Conservation (phyloP, 345 rosid species). For the Populus ilicifolia region DNA sequence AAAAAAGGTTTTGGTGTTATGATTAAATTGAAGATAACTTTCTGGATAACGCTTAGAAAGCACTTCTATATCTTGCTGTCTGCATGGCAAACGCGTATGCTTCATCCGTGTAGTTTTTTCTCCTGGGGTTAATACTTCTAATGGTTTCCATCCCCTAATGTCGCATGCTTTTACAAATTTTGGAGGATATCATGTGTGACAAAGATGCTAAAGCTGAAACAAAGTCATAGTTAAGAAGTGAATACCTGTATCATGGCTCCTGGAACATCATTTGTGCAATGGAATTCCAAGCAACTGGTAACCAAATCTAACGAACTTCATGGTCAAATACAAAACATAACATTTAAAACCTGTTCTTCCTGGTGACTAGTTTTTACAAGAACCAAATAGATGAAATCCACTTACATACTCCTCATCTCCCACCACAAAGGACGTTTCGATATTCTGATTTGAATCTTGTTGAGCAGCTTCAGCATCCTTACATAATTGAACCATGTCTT, state of each 20-base stretch:
- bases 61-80: background rate
- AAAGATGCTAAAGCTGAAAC: background rate
- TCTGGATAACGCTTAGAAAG: background rate
- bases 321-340: slow-evolving; percentile 24
- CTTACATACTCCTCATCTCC: slow-evolving; percentile 75
- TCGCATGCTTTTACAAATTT: background rate
- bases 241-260: slow-evolving; percentile 95
- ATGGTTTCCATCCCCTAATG: background rate
- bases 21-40: no score
- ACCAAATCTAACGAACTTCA: slow-evolving; percentile 87
- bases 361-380: background rate
- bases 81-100: background rate
- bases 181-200: background rate
- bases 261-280: slow-evolving; percentile 98
- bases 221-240: background rate
- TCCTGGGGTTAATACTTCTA: background rate
- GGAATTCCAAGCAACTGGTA: slow-evolving; percentile 87
- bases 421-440: slow-evolving; percentile 64
- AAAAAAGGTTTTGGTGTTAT: no score
- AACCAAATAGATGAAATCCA: background rate
- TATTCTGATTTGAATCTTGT: slow-evolving; percentile 32
- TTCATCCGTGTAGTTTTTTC: background rate
- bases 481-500: slow-evolving; percentile 76
- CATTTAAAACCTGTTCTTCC: slow-evolving; percentile 2
- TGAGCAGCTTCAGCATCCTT: slow-evolving; percentile 31